Evolutionary conservation across 192 early-diverging fungal species (phyloP), one percentile per base, ranked within the genome.

Genomic region (Chytriomyces hyalinus): DNA sequence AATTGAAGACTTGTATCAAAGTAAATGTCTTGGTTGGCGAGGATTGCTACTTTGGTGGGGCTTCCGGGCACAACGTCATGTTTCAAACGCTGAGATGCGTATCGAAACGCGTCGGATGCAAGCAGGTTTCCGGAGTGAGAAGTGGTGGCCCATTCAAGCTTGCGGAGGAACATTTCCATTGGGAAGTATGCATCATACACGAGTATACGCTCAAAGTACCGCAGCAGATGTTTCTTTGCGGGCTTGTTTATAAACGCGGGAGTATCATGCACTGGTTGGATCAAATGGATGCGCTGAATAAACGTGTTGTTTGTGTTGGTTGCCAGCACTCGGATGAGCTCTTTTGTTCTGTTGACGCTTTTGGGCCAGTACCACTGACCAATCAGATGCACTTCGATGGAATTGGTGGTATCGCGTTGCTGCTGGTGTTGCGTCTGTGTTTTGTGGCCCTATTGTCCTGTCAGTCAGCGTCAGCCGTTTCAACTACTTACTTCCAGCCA

Each of bases 351-450:
- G 15, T 1, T 17, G 6, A 17, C 28, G 7, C 26, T 76, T 10
- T 22, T 15, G 46, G 67, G 67, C n/a, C 49, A 76, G 70, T 78
- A 78, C 77, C 77, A 78, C 61, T 78, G 67, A 46, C 67, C 77
- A 45, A 78, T 68, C 44, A 78, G 57, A 70, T 78, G 77, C 48
- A 73, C 61, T 46, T 73, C 72, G 26, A 73, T 45, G 9, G 13
- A 8, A 1, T 45, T n/a, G 49, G 50, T 46, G 67, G 57, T 59
- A 1, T 59, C 3, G 57, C 4, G 17, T 22, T 59, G 57, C 17
- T 59, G 57, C 3, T 1, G 17, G 4, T n/a, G 57, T 15, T 59
- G 57, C 6, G 64, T 36, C 64, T 36, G 36, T 4, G 36, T 4
- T 36, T 2, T 36, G 1, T 36, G 36, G 1, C 36, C 36, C 36